Evolutionary conservation across 768 basidiomycete species (phyloP), one percentile per base, ranked within the genome.

Genomic region (Chalciporus pseudorubinellus): DNA sequence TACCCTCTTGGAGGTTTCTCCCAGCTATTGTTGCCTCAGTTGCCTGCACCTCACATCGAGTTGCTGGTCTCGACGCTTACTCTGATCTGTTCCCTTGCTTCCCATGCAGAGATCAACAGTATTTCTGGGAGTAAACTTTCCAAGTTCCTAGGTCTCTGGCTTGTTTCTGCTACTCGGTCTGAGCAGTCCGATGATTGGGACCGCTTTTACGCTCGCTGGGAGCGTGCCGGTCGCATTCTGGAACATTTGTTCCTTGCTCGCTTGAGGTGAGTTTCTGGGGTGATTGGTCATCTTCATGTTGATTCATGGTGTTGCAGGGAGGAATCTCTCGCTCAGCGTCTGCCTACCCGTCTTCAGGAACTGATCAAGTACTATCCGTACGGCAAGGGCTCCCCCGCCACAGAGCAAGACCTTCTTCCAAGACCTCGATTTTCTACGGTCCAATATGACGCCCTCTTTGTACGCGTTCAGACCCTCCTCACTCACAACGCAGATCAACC

Each of bases 61-160:
- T 68, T 91, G 14, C 72, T 92, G 16, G 72, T 72, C 1, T 70
- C 77, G 0, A 79, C 79, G 0, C 70, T 92, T 4, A 79, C 82
- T 45, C 66, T 89, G 8, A 78, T 89, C 31, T 83, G 85, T 0
- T 83, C 83, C 13, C 73, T 92, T 6, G 86, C 89, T 0, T 77
- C 86, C 4, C 86, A 86, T 58, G 75, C 83, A 8, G 90, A 91
- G 58, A 72, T 72, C 6, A 91, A 86, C 60, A 78, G 88, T 44
- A 82, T 82, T 2, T 88, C 87, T 6, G 89, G 87, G 22, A 89
- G 86, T 72, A 91, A 86, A 61, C 74, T 91, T 8, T 80, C 84
- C 26, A 89, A 84, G 65, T 74, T 84, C 51, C 72, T 87, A 41
- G 89, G 89, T 12, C 63, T 89, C 43, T 92, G 89, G 89, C 68